phyloP scores from a whole-genome alignment of 352 stramenopile genomes.

The Phytopythium kandeliae region DNA sequence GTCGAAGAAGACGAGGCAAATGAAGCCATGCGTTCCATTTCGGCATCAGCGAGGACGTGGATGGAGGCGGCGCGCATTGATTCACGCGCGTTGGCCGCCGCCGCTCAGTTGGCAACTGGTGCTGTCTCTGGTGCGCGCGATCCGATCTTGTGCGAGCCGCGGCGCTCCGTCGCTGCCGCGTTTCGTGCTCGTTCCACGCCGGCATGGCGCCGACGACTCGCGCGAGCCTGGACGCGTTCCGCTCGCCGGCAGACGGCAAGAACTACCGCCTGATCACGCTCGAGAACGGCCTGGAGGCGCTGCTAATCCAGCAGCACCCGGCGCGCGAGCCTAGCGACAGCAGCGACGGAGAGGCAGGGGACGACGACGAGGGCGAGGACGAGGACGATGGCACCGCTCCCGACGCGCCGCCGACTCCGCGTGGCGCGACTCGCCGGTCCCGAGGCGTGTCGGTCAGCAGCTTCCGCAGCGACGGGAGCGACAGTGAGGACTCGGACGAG shows the following conservation, averaged over 20 bases:
- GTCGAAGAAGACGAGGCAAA: no score
- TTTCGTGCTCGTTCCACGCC: neutral
- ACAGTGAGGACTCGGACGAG: slow-evolving; percentile 10
- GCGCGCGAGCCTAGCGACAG: neutral
- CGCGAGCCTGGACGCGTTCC: slow-evolving; percentile 39
- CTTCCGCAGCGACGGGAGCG: slow-evolving; percentile 5
- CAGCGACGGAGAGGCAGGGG: neutral
- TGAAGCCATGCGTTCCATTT: neutral
- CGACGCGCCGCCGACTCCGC: neutral
- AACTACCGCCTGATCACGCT: slow-evolving; percentile 64
- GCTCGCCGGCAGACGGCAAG: slow-evolving; percentile 61
- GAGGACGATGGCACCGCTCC: no score
- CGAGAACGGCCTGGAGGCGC: slow-evolving; percentile 49
- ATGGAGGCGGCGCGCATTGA: neutral
- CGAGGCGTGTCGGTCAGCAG: slow-evolving; percentile 5
- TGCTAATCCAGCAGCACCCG: slow-evolving; percentile 54
- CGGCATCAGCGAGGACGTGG: neutral
- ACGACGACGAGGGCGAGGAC: neutral
- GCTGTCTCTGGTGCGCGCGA: neutral
- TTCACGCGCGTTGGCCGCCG: neutral
- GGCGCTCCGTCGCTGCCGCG: neutral
- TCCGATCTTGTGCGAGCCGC: neutral
- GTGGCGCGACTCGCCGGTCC: neutral
- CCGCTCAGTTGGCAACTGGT: neutral
- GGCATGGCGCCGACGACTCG: neutral